phyloP scores from a whole-genome alignment of 2,329 filamentous ascomycete species.

The Ceratocystis lukuohia region DNA sequence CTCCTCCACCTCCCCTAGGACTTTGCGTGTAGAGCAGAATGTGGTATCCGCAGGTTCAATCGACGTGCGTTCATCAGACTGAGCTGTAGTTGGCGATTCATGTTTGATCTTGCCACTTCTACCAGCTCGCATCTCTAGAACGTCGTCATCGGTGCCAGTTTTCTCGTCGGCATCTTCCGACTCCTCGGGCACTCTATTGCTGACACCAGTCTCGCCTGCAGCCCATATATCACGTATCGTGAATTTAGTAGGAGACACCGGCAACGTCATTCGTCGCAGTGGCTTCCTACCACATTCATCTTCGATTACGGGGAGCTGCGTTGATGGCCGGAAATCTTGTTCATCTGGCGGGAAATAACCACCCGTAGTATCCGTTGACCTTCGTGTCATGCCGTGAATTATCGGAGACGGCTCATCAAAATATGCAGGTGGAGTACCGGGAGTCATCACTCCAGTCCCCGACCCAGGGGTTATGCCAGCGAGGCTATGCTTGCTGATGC shows the following conservation, averaged over 20 bases:
- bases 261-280: slow-evolving; percentile 18
- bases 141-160: slow-evolving; percentile 8
- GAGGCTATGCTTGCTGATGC: slow-evolving; percentile 24
- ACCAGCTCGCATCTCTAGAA: slow-evolving; percentile 15
- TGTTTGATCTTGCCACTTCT: not conserved
- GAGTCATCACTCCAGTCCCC: not conserved
- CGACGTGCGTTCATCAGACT: not conserved
- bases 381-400: slow-evolving; percentile 17
- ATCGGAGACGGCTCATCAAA: slow-evolving; percentile 16
- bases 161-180: slow-evolving; percentile 11
- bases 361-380: slow-evolving; percentile 15
- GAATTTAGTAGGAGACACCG: slow-evolving; percentile 17
- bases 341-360: slow-evolving; percentile 10
- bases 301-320: slow-evolving; percentile 16
- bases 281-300: slow-evolving; percentile 17
- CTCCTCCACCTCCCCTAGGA: slow-evolving; percentile 6
- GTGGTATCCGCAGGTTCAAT: not conserved
- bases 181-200: not conserved
- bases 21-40: slow-evolving; percentile 8
- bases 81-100: not conserved
- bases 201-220: slow-evolving; percentile 10
- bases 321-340: not conserved
- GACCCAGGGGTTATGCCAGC: slow-evolving; percentile 13
- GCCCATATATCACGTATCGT: slow-evolving; percentile 17
- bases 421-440: slow-evolving; percentile 11